Base-by-base conservation (phyloP, 2,329 filamentous ascomycete species). In the Colletotrichum sp. region DNA sequence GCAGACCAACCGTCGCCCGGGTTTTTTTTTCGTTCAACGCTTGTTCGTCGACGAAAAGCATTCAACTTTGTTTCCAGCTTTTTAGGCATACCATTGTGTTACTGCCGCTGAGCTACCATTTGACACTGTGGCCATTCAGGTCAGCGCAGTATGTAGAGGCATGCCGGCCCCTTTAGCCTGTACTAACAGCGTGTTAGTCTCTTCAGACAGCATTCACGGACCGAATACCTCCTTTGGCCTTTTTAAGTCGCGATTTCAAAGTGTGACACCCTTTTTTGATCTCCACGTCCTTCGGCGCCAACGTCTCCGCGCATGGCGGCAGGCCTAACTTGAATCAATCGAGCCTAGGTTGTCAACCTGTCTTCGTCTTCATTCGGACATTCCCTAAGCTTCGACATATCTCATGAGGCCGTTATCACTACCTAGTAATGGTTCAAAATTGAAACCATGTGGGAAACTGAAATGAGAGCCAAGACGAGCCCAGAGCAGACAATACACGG, bases 261-360 rank as follows among this genome's bases (percentile, higher is more conserved):
- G 8, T 9, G n/a, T 3, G 11, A 3, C 0, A 47, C 18, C 18
- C 18, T 6, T 21, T 47, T 47, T 0, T 47, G 43, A 47, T 11
- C 9, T 12, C 9, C 6, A 47, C 1, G 12, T 13, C 11, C 2
- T n/a, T 47, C 2, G n/a, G 2, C 43, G 0, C 43, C 12, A 51
- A 3, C 2, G 3, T 0, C 43, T 3, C 13, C n/a, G 11, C n/a
- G 0, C 43, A 51, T 13, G 4, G 6, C n/a, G n/a, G 2, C 43
- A 51, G 21, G n/a, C 2, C 13, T 8, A 1, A 11, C 0, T 51
- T 21, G 11, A 1, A 12, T 4, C n/a, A 11, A 13, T 47, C 7
- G 9, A 2, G 0, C 21, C 12, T 47, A 1, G 13, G n/a, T 13
- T 13, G 11, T 21, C n/a, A 51, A 11, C 18, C 8, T 21, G 11